Evolutionary conservation across 2,329 filamentous ascomycete genomes (phyloP).

Genomic region (Hortaea werneckii): DNA sequence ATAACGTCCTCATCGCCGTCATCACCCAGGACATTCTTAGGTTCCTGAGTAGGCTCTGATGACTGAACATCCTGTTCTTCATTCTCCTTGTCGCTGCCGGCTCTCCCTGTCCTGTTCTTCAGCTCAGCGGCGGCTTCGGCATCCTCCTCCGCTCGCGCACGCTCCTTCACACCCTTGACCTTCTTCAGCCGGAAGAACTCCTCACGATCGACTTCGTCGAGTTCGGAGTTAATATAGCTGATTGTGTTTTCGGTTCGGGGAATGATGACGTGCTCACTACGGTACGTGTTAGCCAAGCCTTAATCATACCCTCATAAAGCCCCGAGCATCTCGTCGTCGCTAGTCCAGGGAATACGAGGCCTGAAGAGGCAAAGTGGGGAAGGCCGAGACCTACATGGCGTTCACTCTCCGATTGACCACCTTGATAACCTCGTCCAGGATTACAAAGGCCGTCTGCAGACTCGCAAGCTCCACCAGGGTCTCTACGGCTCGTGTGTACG

Average conservation of each 20-base stretch:
- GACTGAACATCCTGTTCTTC: constrained; percentile 4
- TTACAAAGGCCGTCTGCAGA: constrained; percentile 95
- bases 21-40: constrained; percentile 26
- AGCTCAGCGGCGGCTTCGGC: constrained; percentile 18
- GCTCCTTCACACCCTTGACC: constrained; percentile 61
- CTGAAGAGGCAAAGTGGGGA: too few species aligned
- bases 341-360: too few species aligned
- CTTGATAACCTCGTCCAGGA: constrained; percentile 97
- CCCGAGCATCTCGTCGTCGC: constrained; percentile 8
- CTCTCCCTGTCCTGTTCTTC: constrained; percentile 8
- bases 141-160: constrained; percentile 34
- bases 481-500: constrained; percentile 90
- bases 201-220: constrained; percentile 93
- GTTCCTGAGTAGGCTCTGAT: constrained; percentile 7
- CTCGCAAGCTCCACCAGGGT: constrained; percentile 90
- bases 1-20: constrained; percentile 26
- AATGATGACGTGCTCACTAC: constrained; percentile 84
- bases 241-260: constrained; percentile 99
- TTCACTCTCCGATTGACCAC: constrained; percentile 97
- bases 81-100: constrained; percentile 22
- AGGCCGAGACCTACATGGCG: constrained; percentile 75
- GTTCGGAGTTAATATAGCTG: constrained; percentile 98
- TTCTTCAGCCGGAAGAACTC: constrained; percentile 98
- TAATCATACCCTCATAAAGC: too few species aligned
- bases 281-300: not conserved